These are phyloP conservation scores for Naganishia randhawae DNA, from an alignment of 768 basidiomycete genomes.

Conservation along the genomic window DNA sequence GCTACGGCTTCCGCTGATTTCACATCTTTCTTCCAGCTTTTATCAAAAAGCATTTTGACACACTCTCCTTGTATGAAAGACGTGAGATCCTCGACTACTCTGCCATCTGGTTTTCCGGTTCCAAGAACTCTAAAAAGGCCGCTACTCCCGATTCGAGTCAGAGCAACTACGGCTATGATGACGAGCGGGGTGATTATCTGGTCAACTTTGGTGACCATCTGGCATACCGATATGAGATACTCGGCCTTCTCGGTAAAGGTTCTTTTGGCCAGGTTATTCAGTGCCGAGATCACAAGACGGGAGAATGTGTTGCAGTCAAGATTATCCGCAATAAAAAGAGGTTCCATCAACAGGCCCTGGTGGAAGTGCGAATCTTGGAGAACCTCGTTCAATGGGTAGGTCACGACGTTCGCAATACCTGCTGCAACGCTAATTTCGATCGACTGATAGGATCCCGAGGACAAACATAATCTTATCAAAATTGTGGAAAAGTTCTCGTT, in stretches of 20 bases:
- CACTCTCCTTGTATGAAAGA: constrained; percentile 80
- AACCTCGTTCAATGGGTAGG: constrained; percentile 94
- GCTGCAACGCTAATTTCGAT: constrained; percentile 24
- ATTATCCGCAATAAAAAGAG: constrained; percentile 99
- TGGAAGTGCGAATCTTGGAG: constrained; percentile 98
- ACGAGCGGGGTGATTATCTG: constrained; percentile 94
- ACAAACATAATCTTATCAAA: constrained; percentile 93
- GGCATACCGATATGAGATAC: constrained; percentile 89
- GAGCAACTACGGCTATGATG: constrained; percentile 94
- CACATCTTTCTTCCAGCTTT: constrained; percentile 39
- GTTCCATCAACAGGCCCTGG: constrained; percentile 94
- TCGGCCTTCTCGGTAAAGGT: constrained; percentile 82
- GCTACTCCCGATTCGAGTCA: constrained; percentile 67
- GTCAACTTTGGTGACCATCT: constrained; percentile 88
- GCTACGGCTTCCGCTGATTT: neutral
- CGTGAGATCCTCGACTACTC: constrained; percentile 87
- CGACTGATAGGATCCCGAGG: constrained; percentile 73
- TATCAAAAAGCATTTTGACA: constrained; percentile 55
- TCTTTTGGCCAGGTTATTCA: constrained; percentile 96
- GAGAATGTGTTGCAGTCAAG: constrained; percentile 95
- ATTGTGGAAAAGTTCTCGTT: constrained; percentile 99
- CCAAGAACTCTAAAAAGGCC: constrained; percentile 74
- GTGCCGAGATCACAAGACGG: constrained; percentile 91
- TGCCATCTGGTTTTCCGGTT: constrained; percentile 71
- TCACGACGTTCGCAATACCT: constrained; percentile 20